Evolutionary conservation across 179 eudicot species (phyloP).

Genomic region (Nepenthes alata): DNA sequence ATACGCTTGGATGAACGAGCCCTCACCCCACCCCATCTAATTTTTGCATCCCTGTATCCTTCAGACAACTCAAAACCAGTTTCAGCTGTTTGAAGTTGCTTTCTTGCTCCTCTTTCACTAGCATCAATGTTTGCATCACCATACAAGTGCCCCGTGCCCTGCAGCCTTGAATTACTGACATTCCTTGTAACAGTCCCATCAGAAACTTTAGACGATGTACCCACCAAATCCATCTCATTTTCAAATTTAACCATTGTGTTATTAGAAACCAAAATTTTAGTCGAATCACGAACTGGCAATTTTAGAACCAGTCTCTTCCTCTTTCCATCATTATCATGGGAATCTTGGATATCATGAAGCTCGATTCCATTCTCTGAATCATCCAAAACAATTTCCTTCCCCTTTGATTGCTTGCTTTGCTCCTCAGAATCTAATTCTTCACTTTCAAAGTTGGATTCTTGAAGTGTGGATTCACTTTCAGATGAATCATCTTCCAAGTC

Average conservation of each 20-base stretch:
- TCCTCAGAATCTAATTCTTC: constrained; percentile 62
- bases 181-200: constrained; percentile 17
- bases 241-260: constrained; percentile 12
- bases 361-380: constrained; percentile 34
- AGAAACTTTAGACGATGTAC: constrained; percentile 35
- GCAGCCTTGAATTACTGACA: constrained; percentile 12
- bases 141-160: constrained; percentile 5
- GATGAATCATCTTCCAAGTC: constrained; percentile 38
- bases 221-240: constrained; percentile 26
- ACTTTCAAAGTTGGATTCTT: constrained; percentile 40
- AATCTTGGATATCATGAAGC: constrained; percentile 26
- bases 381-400: constrained; percentile 51
- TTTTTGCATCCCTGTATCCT: constrained; percentile 25
- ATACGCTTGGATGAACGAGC: constrained; percentile 66
- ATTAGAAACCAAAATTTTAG: constrained; percentile 17
- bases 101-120: constrained; percentile 20
- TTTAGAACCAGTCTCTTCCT: constrained; percentile 52
- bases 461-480: constrained; percentile 60
- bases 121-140: constrained; percentile 8
- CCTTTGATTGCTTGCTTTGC: constrained; percentile 34
- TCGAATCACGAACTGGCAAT: constrained; percentile 47
- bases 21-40: constrained; percentile 75
- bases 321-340: constrained; percentile 27
- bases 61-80: constrained; percentile 25
- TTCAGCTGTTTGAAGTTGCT: constrained; percentile 9